phyloP scores from a whole-genome alignment of 768 basidiomycete genomes.

The Kwoniella botswanensis region DNA sequence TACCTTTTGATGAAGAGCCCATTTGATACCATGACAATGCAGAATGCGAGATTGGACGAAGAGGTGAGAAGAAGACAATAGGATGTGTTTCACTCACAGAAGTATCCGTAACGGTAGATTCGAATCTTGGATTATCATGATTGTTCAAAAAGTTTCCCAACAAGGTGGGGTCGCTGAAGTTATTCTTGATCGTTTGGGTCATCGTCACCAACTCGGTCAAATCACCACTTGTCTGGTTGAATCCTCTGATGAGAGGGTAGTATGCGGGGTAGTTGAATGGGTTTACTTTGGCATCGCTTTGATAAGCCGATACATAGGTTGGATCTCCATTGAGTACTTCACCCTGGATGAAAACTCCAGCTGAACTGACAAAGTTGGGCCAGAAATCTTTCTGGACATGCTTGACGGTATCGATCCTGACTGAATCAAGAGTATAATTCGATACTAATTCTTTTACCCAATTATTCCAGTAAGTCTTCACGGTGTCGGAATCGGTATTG shows the following conservation, averaged over 20 bases:
- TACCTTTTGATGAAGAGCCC: no score
- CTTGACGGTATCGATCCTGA: slow-evolving; percentile 70
- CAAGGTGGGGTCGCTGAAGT: slow-evolving; percentile 54
- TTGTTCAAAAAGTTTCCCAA: slow-evolving; percentile 56
- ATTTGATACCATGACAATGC: no score
- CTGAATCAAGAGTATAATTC: slow-evolving; percentile 79
- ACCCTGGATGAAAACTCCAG: slow-evolving; percentile 84
- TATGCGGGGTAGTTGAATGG: slow-evolving; percentile 58
- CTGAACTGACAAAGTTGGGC: slow-evolving; percentile 73
- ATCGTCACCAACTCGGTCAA: slow-evolving; percentile 47
- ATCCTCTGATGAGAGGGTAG: slow-evolving; percentile 54
- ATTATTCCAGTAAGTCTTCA: slow-evolving; percentile 67
- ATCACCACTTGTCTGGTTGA: slow-evolving; percentile 48
- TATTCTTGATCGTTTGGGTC: slow-evolving; percentile 39
- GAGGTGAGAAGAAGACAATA: no score
- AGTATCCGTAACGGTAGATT: slow-evolving; percentile 40
- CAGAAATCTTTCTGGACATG: slow-evolving; percentile 78
- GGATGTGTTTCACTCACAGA: slow-evolving; percentile 29
- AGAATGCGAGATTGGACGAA: no score
- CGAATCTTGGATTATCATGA: slow-evolving; percentile 57
- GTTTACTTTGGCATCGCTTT: slow-evolving; percentile 49
- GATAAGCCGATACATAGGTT: slow-evolving; percentile 52
- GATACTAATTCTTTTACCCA: slow-evolving; percentile 75
- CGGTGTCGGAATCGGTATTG: slow-evolving; percentile 72
- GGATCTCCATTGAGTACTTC: slow-evolving; percentile 65